Conservation (phyloP, 495 filamentous ascomycete genomes). For the Aspergillus sclerotiicarbonarius region DNA sequence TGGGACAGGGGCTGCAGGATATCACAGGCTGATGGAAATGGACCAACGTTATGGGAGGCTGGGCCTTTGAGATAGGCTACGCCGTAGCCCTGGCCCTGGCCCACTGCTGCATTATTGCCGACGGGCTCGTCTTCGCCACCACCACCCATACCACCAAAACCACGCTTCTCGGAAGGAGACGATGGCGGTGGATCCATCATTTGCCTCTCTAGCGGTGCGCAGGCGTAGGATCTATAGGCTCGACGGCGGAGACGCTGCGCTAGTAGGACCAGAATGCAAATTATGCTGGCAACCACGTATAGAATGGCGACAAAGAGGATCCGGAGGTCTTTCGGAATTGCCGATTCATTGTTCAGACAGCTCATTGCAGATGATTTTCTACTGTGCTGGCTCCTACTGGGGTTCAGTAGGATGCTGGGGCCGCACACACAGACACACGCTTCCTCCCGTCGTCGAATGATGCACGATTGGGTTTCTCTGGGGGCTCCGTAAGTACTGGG, state of each 20-base stretch:
- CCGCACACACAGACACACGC: neutral
- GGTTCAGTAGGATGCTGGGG: neutral
- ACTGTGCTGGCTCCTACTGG: constrained; percentile 1
- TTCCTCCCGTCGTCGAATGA: neutral
- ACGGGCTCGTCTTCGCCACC: constrained; percentile 19
- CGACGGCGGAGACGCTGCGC: constrained; percentile 22
- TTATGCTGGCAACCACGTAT: constrained; percentile 18
- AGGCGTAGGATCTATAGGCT: constrained; percentile 5
- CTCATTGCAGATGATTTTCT: constrained; percentile 17
- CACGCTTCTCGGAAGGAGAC: constrained; percentile 12
- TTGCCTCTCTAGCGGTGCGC: constrained; percentile 17
- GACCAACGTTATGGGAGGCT: constrained; percentile 10
- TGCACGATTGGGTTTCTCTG: neutral
- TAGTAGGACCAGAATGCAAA: constrained; percentile 19
- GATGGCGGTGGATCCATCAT: constrained; percentile 24
- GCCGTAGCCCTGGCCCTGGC: constrained; percentile 6
- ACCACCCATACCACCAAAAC: neutral
- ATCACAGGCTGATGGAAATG: constrained; percentile 33
- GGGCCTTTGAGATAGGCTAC: constrained; percentile 3
- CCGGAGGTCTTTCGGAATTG: constrained; percentile 14
- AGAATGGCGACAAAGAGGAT: constrained; percentile 16
- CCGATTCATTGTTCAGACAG: constrained; percentile 15
- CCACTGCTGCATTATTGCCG: constrained; percentile 9
- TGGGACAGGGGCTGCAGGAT: constrained; percentile 37
- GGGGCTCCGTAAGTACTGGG: neutral